These are phyloP conservation scores for Viola odorata DNA, from an alignment of 345 rosid genomes.

Conservation along the genomic window DNA sequence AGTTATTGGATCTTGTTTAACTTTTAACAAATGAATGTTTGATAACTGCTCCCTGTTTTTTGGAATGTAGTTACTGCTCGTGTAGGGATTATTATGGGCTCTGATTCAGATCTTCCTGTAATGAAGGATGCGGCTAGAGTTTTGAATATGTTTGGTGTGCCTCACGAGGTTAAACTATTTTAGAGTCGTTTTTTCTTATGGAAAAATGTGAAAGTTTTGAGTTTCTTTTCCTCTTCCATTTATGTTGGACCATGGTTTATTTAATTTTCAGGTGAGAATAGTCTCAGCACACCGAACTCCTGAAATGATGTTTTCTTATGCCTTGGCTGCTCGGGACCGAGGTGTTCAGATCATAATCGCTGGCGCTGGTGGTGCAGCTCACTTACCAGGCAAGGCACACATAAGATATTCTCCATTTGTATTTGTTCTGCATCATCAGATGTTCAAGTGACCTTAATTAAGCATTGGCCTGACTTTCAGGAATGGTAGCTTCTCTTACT, in stretches of 20 bases:
- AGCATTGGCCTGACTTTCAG: conserved; percentile 30
- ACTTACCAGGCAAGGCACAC: conserved; percentile 65
- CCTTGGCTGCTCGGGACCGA: conserved; percentile 54
- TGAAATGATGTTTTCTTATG: conserved; percentile 81
- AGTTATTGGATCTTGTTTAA: not conserved
- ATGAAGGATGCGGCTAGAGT: conserved; percentile 90
- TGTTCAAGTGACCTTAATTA: not conserved
- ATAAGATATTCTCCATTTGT: not conserved
- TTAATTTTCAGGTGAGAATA: conserved; percentile 53
- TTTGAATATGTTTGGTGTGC: conserved; percentile 58
- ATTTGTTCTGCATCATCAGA: not conserved
- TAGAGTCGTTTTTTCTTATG: not conserved
- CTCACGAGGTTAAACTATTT: conserved; percentile 53
- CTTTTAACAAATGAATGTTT: not conserved
- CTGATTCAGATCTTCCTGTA: conserved; percentile 92
- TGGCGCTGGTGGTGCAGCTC: conserved; percentile 99
- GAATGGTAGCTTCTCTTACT: conserved; percentile 95
- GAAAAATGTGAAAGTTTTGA: not conserved
- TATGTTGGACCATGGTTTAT: not conserved
- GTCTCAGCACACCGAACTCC: conserved; percentile 95
- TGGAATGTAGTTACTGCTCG: conserved; percentile 50
- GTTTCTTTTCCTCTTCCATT: not conserved
- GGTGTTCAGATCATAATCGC: conserved; percentile 85
- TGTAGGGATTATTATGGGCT: conserved; percentile 94
- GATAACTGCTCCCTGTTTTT: conserved; percentile 1